phyloP scores from a whole-genome alignment of 2,329 filamentous ascomycete genomes.

The Daldinia sp. region DNA sequence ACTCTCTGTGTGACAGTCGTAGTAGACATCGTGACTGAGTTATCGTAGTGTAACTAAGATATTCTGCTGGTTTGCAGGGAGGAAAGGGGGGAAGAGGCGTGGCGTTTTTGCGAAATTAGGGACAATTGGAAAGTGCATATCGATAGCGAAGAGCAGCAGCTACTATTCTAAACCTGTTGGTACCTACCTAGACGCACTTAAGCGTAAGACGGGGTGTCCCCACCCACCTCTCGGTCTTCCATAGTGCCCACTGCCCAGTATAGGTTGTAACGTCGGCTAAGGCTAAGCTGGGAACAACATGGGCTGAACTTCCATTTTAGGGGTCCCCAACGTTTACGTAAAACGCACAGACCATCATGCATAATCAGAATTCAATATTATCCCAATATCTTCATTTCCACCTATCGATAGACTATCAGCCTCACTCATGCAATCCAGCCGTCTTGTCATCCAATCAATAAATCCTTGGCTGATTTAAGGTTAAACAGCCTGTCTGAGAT shows the following conservation, averaged over 20 bases:
- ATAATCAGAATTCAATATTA: neutral
- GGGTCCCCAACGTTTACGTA: conserved; percentile 10
- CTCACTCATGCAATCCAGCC: conserved; percentile 30
- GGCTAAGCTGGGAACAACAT: neutral
- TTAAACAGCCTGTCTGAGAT: conserved; percentile 4
- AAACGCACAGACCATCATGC: conserved; percentile 15
- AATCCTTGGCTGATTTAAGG: conserved; percentile 14
- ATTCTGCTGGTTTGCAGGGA: conserved; percentile 8
- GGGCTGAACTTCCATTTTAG: conserved; percentile 4
- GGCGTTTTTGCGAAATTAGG: conserved; percentile 1
- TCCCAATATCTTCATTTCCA: neutral
- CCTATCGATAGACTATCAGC: conserved; percentile 36
- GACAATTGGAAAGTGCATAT: conserved; percentile 17
- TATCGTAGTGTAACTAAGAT: conserved; percentile 1
- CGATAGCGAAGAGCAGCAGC: conserved; percentile 21
- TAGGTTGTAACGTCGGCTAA: too few relatives aligned
- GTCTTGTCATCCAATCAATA: conserved; percentile 22
- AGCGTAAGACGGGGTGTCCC: neutral
- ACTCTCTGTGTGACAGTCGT: conserved; percentile 63
- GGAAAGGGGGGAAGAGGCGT: conserved; percentile 18
- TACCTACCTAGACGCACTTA: neutral
- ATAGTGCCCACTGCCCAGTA: too few relatives aligned
- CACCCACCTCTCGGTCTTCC: neutral
- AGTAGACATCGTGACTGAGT: conserved; percentile 28
- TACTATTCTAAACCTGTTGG: neutral